Conservation (phyloP, 805 yeast species). For the Saccharomycopsis vini region DNA sequence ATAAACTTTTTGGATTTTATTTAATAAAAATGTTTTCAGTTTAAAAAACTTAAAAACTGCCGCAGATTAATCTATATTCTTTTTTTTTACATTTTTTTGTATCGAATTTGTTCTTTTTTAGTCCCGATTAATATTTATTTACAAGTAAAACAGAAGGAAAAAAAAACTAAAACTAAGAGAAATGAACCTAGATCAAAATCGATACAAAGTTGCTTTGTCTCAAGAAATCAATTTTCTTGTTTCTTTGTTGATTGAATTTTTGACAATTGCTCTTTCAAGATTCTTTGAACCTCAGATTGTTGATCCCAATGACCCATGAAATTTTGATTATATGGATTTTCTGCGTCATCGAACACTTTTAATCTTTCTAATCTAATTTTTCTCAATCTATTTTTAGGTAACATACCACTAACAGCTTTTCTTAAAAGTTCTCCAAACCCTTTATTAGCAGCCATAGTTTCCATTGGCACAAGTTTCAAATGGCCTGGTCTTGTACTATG, state of each 20-base stretch:
- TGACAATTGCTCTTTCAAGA: slow-evolving; percentile 3
- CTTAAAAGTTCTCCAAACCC: slow-evolving; percentile 83
- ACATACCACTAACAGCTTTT: slow-evolving; percentile 92
- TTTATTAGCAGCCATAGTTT: slow-evolving; percentile 58
- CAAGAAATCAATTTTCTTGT: no score
- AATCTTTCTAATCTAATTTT: slow-evolving; percentile 72
- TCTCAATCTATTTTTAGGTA: slow-evolving; percentile 85
- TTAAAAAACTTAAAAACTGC: no score
- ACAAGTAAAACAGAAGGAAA: no score
- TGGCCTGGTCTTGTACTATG: slow-evolving; percentile 90
- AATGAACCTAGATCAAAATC: no score
- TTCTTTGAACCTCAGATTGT: slow-evolving; percentile 35
- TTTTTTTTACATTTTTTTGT: no score
- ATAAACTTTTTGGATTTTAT: no score
- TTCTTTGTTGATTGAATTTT: not conserved
- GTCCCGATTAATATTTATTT: no score
- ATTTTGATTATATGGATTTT: slow-evolving; percentile 79
- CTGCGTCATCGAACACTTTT: slow-evolving; percentile 80
- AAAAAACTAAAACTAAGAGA: no score
- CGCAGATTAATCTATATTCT: no score
- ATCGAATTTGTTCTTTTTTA: no score
- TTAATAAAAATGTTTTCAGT: no score
- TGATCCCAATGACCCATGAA: slow-evolving; percentile 81
- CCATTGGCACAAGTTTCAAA: slow-evolving; percentile 75
- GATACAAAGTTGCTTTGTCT: no score